Evolutionary conservation across 108 stramenopile species (phyloP).

Genomic region (Fistulifera solaris): DNA sequence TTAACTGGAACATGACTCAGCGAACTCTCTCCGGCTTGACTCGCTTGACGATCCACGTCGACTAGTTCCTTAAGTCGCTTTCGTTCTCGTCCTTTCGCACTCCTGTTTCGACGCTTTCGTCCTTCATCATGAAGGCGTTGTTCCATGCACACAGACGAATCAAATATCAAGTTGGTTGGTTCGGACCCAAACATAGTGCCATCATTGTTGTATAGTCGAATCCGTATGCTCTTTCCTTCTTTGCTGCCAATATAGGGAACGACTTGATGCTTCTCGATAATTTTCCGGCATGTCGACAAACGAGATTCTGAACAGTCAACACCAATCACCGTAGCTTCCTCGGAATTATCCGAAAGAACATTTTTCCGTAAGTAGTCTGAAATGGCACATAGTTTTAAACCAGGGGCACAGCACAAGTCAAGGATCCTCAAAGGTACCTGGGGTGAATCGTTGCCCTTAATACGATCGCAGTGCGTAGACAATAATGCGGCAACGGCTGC

Average conservation of each 20-base stretch:
- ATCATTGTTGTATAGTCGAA: slow-evolving; percentile 56
- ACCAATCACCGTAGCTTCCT: slow-evolving; percentile 28
- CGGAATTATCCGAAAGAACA: not conserved
- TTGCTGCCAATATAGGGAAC: slow-evolving; percentile 11
- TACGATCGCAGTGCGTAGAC: slow-evolving; percentile 29
- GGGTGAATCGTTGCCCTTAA: not conserved
- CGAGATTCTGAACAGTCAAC: slow-evolving; percentile 69
- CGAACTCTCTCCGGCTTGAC: slow-evolving; percentile 1
- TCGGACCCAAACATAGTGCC: slow-evolving; percentile 60
- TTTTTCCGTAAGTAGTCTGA: slow-evolving; percentile 40
- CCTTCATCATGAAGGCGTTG: slow-evolving; percentile 34
- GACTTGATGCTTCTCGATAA: slow-evolving; percentile 71
- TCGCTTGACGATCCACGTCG: not conserved
- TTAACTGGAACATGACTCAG: not conserved
- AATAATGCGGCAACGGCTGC: slow-evolving; percentile 73
- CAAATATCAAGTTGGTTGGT: slow-evolving; percentile 46
- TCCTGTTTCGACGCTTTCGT: slow-evolving; percentile 82
- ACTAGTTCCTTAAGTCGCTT: slow-evolving; percentile 41
- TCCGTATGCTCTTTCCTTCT: slow-evolving; percentile 10
- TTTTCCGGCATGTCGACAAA: slow-evolving; percentile 56
- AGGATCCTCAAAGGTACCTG: slow-evolving; percentile 41
- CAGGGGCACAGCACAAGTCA: slow-evolving; percentile 88
- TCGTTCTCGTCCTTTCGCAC: slow-evolving; percentile 63
- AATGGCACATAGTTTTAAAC: slow-evolving; percentile 75
- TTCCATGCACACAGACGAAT: slow-evolving; percentile 45